phyloP scores from a whole-genome alignment of 192 early-diverging fungal genomes.

The Linnemannia schmuckeri region DNA sequence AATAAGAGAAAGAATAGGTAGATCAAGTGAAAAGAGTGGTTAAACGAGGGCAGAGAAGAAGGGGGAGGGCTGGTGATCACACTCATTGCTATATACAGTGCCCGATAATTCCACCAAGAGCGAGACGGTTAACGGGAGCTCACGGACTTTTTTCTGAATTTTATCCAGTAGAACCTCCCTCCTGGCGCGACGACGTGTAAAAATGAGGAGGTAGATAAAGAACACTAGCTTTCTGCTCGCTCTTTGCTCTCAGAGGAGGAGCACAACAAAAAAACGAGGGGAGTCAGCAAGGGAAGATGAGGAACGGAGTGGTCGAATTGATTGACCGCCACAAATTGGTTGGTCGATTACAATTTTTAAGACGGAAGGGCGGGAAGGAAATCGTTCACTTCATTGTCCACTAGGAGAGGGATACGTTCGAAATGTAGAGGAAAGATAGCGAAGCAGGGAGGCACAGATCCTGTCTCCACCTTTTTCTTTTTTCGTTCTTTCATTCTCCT shows the following conservation, averaged over 20 bases:
- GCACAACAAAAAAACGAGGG: background rate
- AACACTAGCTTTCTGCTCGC: background rate
- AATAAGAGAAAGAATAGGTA: too few species aligned
- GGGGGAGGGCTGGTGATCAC: background rate
- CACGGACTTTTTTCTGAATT: constrained; percentile 4
- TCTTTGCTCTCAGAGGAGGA: background rate
- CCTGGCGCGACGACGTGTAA: background rate
- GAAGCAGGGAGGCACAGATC: background rate
- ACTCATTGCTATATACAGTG: background rate
- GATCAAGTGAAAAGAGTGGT: too few species aligned
- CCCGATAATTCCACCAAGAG: background rate
- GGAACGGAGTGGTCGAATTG: background rate
- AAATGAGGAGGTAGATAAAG: background rate
- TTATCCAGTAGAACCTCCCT: background rate
- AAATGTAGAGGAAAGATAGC: background rate
- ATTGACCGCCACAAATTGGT: constrained; percentile 1
- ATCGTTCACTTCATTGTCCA: background rate
- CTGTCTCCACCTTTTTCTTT: background rate
- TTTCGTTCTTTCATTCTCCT: background rate
- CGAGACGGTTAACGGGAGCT: background rate
- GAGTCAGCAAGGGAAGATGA: background rate
- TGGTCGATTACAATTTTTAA: background rate
- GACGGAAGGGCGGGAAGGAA: constrained; percentile 3
- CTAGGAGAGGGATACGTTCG: background rate
- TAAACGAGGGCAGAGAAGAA: too few species aligned